phyloP scores from a whole-genome alignment of 2,329 filamentous ascomycete species.

The Hirsutella rhossiliensis region DNA sequence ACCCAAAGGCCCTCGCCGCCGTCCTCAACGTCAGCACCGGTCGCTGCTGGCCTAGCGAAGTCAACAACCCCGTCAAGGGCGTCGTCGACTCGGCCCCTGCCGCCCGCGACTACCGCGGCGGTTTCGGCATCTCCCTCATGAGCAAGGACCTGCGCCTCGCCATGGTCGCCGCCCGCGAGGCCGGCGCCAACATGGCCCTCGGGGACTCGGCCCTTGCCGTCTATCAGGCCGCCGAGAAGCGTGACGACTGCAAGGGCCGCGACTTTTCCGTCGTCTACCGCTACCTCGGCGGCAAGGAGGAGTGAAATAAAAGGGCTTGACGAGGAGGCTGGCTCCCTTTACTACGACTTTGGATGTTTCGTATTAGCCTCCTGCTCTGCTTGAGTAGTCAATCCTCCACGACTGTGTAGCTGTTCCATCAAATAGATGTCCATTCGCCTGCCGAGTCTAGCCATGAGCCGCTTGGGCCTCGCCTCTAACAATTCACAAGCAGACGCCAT shows the following conservation, averaged over 20 bases:
- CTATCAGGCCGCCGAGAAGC: slow-evolving; percentile 53
- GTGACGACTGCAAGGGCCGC: slow-evolving; percentile 50
- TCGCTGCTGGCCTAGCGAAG: slow-evolving; percentile 88
- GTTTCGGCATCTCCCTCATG: slow-evolving; percentile 70
- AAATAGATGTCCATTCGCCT: no score
- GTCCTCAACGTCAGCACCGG: slow-evolving; percentile 92
- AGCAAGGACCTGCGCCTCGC: slow-evolving; percentile 67
- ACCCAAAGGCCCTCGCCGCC: slow-evolving; percentile 56
- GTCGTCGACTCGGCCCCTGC: slow-evolving; percentile 69
- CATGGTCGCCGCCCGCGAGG: slow-evolving; percentile 57
- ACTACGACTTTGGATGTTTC: no score
- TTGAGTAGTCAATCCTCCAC: no score
- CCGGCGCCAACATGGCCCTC: slow-evolving; percentile 52
- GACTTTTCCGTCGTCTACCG: slow-evolving; percentile 78
- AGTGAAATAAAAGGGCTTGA: background rate
- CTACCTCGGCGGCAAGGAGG: slow-evolving; percentile 47
- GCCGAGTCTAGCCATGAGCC: no score
- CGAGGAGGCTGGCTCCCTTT: no score
- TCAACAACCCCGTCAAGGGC: slow-evolving; percentile 89
- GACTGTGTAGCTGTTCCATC: no score
- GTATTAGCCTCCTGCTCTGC: no score
- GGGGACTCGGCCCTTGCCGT: slow-evolving; percentile 51
- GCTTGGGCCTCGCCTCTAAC: no score
- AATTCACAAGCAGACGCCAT: background rate
- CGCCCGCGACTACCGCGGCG: slow-evolving; percentile 61